A percentile compares a stretch with the other conserved stretches of the same genome.
These are phyloP conservation scores for Immersiella caudata DNA, from an alignment of 495 filamentous ascomycete genomes.

Conservation along the genomic window DNA sequence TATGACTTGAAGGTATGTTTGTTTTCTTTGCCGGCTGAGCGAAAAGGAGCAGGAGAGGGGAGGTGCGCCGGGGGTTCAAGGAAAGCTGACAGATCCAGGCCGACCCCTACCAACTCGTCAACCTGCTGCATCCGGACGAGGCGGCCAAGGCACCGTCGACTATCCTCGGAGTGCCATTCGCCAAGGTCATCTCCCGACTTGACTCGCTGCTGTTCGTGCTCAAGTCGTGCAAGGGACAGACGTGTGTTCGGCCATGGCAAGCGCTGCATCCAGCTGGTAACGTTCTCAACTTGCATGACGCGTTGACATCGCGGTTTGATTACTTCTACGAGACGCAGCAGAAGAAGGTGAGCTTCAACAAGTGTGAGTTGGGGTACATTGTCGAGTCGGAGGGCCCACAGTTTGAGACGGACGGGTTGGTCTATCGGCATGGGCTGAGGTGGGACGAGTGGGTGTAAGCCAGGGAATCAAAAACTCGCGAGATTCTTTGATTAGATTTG, in stretches of 20 bases:
- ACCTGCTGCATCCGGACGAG: constrained; percentile 51
- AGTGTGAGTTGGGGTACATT: constrained; percentile 64
- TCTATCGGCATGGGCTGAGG: constrained; percentile 30
- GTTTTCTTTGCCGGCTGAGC: background rate
- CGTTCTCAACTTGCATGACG: constrained; percentile 44
- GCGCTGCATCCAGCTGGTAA: constrained; percentile 58
- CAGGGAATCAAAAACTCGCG: background rate
- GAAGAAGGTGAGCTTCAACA: constrained; percentile 53
- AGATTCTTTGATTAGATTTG: too few relatives aligned
- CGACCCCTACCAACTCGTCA: constrained; percentile 63
- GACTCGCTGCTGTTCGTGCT: constrained; percentile 65
- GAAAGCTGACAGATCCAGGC: constrained; percentile 40
- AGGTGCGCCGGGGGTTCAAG: background rate
- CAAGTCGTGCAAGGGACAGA: constrained; percentile 62
- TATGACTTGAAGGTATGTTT: constrained; percentile 59
- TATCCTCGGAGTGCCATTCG: constrained; percentile 51
- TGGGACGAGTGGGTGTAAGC: constrained; percentile 40
- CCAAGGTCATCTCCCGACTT: constrained; percentile 52
- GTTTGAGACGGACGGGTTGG: constrained; percentile 39
- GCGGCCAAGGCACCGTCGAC: constrained; percentile 13
- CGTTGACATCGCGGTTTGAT: constrained; percentile 57
- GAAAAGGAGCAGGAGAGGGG: background rate
- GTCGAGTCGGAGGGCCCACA: constrained; percentile 64
- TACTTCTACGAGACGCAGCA: constrained; percentile 56
- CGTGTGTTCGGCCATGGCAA: constrained; percentile 62